Evolutionary conservation across 495 filamentous ascomycete genomes (phyloP).

Genomic region (Trichoderma gamsii): DNA sequence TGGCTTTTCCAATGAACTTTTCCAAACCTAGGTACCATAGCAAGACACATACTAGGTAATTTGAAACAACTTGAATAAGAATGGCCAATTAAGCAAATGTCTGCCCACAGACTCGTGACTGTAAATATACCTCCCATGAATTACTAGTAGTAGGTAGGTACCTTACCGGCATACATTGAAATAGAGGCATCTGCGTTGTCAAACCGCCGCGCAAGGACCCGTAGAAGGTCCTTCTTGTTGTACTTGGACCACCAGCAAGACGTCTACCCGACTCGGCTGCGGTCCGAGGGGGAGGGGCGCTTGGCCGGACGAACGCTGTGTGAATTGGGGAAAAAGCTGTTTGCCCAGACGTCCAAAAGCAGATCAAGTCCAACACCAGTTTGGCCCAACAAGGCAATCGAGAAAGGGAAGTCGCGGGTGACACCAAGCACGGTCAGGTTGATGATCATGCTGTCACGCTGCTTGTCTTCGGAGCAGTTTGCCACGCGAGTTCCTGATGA

Average conservation of each 20-base stretch:
- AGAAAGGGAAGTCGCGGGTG: neutral
- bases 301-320: neutral
- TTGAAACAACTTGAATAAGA: too few species aligned
- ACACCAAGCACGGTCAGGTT: neutral
- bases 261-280: neutral
- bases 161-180: neutral
- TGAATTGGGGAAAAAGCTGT: neutral
- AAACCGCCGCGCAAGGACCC: neutral
- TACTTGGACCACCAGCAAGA: neutral
- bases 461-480: neutral
- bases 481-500: neutral
- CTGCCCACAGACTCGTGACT: too few species aligned
- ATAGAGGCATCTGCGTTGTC: neutral
- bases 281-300: neutral
- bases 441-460: neutral
- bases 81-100: too few species aligned
- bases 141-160: too few species aligned
- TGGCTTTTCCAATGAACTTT: too few species aligned
- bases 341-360: neutral
- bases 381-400: neutral
- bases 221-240: neutral
- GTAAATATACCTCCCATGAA: too few species aligned
- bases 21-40: too few species aligned
- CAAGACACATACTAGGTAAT: too few species aligned
- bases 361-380: neutral